Conservation (phyloP, 768 basidiomycete species). For the Lactifluus pinguis region DNA sequence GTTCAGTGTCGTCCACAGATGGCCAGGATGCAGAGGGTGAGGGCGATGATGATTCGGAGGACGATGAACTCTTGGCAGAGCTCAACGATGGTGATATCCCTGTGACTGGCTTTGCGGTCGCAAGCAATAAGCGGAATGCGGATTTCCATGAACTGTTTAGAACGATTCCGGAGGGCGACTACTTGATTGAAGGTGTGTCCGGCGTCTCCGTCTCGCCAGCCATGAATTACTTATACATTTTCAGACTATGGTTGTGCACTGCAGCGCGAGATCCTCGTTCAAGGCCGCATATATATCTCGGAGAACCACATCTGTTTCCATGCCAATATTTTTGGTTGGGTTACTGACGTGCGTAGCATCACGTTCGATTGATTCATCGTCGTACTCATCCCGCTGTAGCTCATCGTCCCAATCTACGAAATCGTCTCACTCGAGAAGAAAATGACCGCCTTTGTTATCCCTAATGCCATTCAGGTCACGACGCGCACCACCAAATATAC, state of each 20-base stretch:
- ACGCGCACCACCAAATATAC: conserved; percentile 81
- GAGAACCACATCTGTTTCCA: conserved; percentile 99
- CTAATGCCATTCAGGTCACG: conserved; percentile 88
- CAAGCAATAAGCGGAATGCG: conserved; percentile 86
- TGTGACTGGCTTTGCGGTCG: conserved; percentile 95
- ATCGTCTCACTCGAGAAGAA: conserved; percentile 85
- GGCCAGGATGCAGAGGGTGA: conserved; percentile 24
- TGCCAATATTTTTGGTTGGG: conserved; percentile 99
- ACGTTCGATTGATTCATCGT: neutral
- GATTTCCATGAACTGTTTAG: conserved; percentile 95
- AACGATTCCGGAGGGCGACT: conserved; percentile 86
- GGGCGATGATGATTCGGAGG: conserved; percentile 32
- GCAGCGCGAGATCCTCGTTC: conserved; percentile 92
- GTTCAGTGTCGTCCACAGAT: conserved; percentile 17
- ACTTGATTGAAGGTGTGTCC: conserved; percentile 87
- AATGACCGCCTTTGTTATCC: conserved; percentile 97
- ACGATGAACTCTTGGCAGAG: conserved; percentile 21
- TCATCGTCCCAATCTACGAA: conserved; percentile 83
- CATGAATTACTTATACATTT: neutral
- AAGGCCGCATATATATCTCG: conserved; percentile 93
- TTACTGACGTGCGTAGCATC: conserved; percentile 70
- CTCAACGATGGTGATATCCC: conserved; percentile 71
- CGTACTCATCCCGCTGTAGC: conserved; percentile 33
- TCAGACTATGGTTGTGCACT: conserved; percentile 96
- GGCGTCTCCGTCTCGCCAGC: neutral